Evolutionary conservation across 2,329 filamentous ascomycete genomes (phyloP), one percentile per base, ranked within the genome.

Genomic region (Didymella sp.): DNA sequence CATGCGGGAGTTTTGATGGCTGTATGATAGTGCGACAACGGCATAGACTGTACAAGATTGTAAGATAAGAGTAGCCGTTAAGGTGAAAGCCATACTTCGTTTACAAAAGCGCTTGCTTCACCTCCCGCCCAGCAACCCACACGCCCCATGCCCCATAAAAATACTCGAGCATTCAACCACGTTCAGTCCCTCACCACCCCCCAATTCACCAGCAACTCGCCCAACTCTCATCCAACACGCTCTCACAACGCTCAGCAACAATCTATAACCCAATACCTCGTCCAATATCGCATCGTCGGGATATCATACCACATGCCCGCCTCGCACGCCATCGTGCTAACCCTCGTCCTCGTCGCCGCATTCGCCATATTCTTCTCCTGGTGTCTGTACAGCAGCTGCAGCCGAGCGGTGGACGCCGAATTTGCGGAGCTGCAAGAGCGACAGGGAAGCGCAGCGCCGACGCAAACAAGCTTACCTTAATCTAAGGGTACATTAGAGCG

Each of bases 1-100:
- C 3, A 64, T 74, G 70, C 59, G 66, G 22, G 70, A 75, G 33
- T 73, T 73, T 49, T 57, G 22, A 6, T 8, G 24, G 4, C 13
- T 9, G 35, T 13, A 22, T 22, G 19, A 38, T 38, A 6, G 9
- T 9, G 13, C 6, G 3, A 5, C 11, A 6, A 22, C 3, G 11
- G 9, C 15, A 19, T 22, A 22, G 49, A 45, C 24, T 45, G 41
- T 51, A 57, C 31, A 46, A 22, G 2, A 48, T 6, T 43, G 48
- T 48, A 31, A 21, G 24, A 44, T 37, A 37, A 5, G 22, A 4
- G 21, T 12, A 13, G n/a, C 13, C 13, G 1, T 6, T 27, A 24
- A 37, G 38, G 49, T 38, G 49, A 44, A 45, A 37, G 41, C 22
- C 5, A 24, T 15, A 3, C 9, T 15, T 2, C 22, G 33, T 40